A percentile compares a stretch with the other conserved stretches of the same genome.
phyloP scores from a whole-genome alignment of 495 filamentous ascomycete species.

The Pseudoneurospora amorphoporcata region DNA sequence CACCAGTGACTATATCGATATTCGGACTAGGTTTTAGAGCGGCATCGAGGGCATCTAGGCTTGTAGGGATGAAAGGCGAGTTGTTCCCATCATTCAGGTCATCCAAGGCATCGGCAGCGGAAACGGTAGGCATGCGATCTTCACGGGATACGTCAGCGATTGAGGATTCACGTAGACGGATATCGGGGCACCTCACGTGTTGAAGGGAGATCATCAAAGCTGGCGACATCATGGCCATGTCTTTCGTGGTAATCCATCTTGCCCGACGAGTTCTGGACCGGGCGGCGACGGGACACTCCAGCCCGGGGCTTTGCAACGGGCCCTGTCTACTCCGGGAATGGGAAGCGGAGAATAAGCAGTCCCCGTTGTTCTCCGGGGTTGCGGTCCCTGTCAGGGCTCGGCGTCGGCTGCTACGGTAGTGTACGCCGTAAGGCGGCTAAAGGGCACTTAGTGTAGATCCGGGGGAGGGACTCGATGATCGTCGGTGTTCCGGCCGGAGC shows the following conservation, averaged over 20 bases:
- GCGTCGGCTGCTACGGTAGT: not conserved
- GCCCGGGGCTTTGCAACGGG: not conserved
- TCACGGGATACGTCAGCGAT: slow-evolving; percentile 7
- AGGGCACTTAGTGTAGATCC: not conserved
- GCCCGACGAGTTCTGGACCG: not conserved
- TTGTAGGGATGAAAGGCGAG: slow-evolving; percentile 52
- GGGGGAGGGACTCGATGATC: not conserved
- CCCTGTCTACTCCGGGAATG: not conserved
- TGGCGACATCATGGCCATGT: slow-evolving; percentile 36
- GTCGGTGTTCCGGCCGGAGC: not conserved
- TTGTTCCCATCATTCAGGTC: slow-evolving; percentile 37
- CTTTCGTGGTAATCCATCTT: slow-evolving; percentile 34
- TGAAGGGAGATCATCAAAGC: slow-evolving; percentile 32
- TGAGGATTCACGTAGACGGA: not conserved
- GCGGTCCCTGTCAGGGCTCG: not conserved
- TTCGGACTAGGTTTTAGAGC: slow-evolving; percentile 15
- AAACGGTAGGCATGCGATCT: slow-evolving; percentile 80
- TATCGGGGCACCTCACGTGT: slow-evolving; percentile 18
- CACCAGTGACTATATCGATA: slow-evolving; percentile 25
- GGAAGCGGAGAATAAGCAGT: not conserved
- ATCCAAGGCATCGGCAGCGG: slow-evolving; percentile 74
- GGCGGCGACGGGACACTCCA: not conserved
- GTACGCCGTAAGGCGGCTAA: not conserved
- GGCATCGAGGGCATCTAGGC: slow-evolving; percentile 50
- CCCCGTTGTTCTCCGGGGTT: not conserved